Evolutionary conservation across 108 stramenopile genomes (phyloP), one percentile per base, ranked within the genome.

Genomic region (Chaetoceros tenuissimus): DNA sequence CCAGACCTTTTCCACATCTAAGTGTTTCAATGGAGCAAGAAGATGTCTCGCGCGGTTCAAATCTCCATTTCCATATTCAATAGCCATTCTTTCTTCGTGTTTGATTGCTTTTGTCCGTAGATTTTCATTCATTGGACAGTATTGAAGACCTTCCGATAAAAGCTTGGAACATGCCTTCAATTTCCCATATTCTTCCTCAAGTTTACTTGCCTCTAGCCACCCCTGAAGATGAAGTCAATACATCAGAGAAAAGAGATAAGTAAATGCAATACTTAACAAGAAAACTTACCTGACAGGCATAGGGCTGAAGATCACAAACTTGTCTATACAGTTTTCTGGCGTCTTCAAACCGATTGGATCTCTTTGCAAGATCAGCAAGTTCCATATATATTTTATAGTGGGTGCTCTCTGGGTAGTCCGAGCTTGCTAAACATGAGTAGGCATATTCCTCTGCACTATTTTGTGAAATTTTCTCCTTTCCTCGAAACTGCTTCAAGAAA

Each of bases 171-270:
- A 85, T 13, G 68, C 59, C 23, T 67, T 60, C 53, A 89, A 63
- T 48, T 92, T 77, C 1, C 95, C 96, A 45, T 87, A 82, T 56
- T 98, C 96, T 70, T 98, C 96, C 60, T 97, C 96, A 51, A 98
- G 69, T 59, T 96, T 97, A 70, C 94, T 93, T 66, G 85, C 90
- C 62, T 97, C 97, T 49, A 98, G 65, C 97, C 97, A 98, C 0
- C 87, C 93, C 56, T n/a, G n/a, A n/a, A n/a, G n/a, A n/a, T n/a
- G n/a, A n/a, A n/a, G n/a, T n/a, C n/a, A n/a, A n/a, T n/a, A n/a
- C n/a, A n/a, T n/a, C n/a, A n/a, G n/a, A n/a, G n/a, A n/a, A n/a
- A n/a, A n/a, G n/a, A n/a, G n/a, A n/a, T n/a, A n/a, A n/a, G n/a
- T n/a, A n/a, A n/a, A n/a, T n/a, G n/a, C n/a, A n/a, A n/a, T n/a